Evolutionary conservation across 148 eudicot genomes (phyloP).

Genomic region (Camellia lanceoleosa): DNA sequence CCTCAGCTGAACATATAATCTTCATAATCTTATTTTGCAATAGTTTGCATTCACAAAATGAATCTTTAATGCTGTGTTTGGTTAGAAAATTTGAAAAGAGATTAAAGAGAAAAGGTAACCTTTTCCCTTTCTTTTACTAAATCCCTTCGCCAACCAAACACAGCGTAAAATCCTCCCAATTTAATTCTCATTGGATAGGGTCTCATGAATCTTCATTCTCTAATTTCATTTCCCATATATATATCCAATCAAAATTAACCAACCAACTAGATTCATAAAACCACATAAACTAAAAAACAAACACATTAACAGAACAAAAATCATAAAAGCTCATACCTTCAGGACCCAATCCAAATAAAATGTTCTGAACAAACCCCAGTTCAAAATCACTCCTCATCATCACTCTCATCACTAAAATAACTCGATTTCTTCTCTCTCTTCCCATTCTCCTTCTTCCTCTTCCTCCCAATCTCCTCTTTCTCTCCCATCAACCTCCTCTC

Average conservation of each 20-base stretch:
- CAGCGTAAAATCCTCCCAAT: background rate
- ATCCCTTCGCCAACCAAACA: too few relatives aligned
- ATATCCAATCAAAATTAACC: background rate
- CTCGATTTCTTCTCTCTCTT: constrained; percentile 59
- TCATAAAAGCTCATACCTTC: background rate
- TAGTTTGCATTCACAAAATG: background rate
- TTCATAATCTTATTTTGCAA: background rate
- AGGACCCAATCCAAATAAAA: too few relatives aligned
- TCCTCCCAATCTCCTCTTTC: constrained; percentile 22
- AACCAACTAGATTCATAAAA: background rate
- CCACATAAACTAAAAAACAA: background rate
- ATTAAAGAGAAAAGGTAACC: too few relatives aligned
- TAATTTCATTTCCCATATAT: background rate
- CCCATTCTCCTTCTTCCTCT: constrained; percentile 24
- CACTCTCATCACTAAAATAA: constrained; percentile 91
- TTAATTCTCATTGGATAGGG: too few relatives aligned
- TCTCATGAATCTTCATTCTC: too few relatives aligned
- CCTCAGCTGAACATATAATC: background rate
- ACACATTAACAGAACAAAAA: background rate
- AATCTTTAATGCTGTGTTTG: background rate
- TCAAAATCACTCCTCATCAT: constrained; percentile 58
- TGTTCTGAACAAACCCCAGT: background rate
- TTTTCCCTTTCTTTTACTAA: too few relatives aligned
- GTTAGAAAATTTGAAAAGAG: too few relatives aligned
- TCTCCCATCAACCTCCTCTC: constrained; percentile 58